Base-by-base conservation (phyloP, 441 rosid species). In the Capsella rubella region DNA sequence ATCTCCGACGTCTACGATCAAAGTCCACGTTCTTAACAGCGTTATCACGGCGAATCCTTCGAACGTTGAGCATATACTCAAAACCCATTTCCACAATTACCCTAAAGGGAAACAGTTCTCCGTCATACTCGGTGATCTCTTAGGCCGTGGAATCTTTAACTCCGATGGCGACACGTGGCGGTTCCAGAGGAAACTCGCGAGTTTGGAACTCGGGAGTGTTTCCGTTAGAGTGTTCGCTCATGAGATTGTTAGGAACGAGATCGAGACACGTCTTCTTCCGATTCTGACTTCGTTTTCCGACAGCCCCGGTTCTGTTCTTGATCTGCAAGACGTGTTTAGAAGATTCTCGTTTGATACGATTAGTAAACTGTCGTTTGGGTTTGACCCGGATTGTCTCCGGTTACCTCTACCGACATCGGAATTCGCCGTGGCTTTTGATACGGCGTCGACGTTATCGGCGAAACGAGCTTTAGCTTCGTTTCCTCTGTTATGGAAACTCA, bases 101-200 rank as follows among this genome's bases (percentile, higher is more conserved):
- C 98, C 97, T 0, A 93, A 93, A 71, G 98, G 98, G 29, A 90
- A 90, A 62, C 90, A 86, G 27, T 93, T 93, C 86, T 88, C 93
- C 6, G 64, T 76, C 1, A 73, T 91, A 63, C 70, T 93, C 8
- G 90, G 93, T 1, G 93, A 89, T 73, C 85, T 89, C 9, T 73
- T 89, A 2, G 93, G 93, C 65, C 76, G 69, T 7, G 93, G 93
- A 3, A 89, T 89, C 21, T 89, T 89, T 72, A 85, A 84, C 8
- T 87, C 85, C 34, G 93, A 89, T 2, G 93, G 89, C 0, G 86
- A 89, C n/a, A 74, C 82, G 10, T 89, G 93, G 93, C 81, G 74
- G 53, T 87, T 89, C 45, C 91, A 89, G 65, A 77, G 86, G 39
- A 84, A 85, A 32, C 72, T 87, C 72, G 88, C 93, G 0, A 85